Evolutionary conservation across 2,329 filamentous ascomycete species (phyloP).

Genomic region (Pezicula neosporulosa): DNA sequence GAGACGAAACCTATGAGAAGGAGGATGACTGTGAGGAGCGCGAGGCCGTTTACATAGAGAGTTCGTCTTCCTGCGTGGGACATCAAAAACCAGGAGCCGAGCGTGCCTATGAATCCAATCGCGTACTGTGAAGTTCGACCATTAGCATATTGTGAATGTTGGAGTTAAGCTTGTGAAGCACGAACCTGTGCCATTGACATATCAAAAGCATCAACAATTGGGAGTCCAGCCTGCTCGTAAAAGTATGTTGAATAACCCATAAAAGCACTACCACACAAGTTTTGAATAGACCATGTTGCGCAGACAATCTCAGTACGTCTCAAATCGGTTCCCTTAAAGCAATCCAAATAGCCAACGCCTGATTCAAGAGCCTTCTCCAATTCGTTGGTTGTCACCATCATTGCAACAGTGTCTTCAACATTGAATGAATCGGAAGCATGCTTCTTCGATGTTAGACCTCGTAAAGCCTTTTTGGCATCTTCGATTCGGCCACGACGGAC

Average conservation of each 20-base stretch:
- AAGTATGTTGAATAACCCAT: constrained; percentile 61
- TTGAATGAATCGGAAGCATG: constrained; percentile 11
- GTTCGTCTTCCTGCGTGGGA: constrained; percentile 71
- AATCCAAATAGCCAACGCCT: constrained; percentile 42
- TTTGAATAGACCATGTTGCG: constrained; percentile 59
- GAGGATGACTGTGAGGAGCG: constrained; percentile 70
- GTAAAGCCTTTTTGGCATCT: constrained; percentile 14
- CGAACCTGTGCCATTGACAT: constrained; percentile 42
- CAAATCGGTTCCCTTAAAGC: constrained; percentile 40
- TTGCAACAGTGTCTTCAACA: constrained; percentile 78
- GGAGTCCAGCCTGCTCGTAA: constrained; percentile 51
- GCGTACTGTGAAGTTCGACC: constrained; percentile 32
- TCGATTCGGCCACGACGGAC: constrained; percentile 10
- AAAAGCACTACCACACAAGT: constrained; percentile 60
- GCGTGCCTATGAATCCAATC: constrained; percentile 46
- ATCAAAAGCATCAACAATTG: constrained; percentile 42
- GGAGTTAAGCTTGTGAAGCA: constrained; percentile 30
- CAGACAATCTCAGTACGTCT: constrained; percentile 46
- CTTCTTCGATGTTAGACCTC: constrained; percentile 11
- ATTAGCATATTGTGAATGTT: not conserved
- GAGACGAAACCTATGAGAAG: constrained; percentile 63
- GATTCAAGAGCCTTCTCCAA: constrained; percentile 33
- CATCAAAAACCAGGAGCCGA: constrained; percentile 49
- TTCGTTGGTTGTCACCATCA: constrained; percentile 89
- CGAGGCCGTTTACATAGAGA: constrained; percentile 74